phyloP scores from a whole-genome alignment of 2,329 filamentous ascomycete species.

The Cyclaneusma minus region DNA sequence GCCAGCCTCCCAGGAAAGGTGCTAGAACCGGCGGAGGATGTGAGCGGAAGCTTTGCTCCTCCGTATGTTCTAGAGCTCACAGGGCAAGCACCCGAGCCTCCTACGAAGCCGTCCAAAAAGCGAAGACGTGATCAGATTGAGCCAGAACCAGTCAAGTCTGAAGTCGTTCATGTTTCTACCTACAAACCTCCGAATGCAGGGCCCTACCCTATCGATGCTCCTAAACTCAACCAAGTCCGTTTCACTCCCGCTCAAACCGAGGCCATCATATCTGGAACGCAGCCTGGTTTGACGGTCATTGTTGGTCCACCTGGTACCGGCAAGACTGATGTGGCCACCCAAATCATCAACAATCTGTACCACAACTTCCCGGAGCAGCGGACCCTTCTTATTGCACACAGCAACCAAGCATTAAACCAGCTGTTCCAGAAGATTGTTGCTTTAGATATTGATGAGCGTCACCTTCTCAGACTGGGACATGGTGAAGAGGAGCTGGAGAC shows the following conservation, averaged over 20 bases:
- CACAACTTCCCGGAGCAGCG: conserved; percentile 92
- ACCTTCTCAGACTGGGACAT: conserved; percentile 81
- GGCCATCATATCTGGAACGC: conserved; percentile 83
- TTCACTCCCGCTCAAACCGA: conserved; percentile 88
- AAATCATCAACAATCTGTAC: conserved; percentile 98
- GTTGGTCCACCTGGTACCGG: conserved; percentile 93
- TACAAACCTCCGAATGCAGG: conserved; percentile 82
- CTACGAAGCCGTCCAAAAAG: conserved; percentile 63
- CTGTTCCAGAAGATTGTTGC: conserved; percentile 96
- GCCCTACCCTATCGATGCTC: conserved; percentile 73
- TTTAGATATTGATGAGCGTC: conserved; percentile 87
- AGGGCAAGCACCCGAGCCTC: conserved; percentile 34
- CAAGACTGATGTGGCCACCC: conserved; percentile 97
- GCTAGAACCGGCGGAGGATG: conserved; percentile 62
- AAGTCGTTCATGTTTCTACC: conserved; percentile 68
- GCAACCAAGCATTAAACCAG: conserved; percentile 95
- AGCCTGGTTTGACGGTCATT: conserved; percentile 85
- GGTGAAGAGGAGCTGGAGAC: conserved; percentile 89
- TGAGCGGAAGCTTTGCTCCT: conserved; percentile 61
- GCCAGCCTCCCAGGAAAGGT: conserved; percentile 80
- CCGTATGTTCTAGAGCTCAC: conserved; percentile 71
- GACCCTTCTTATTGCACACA: conserved; percentile 86
- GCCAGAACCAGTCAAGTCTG: conserved; percentile 44
- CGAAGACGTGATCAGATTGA: conserved; percentile 64
- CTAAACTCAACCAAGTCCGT: conserved; percentile 66